phyloP scores from a whole-genome alignment of 768 basidiomycete species.

The Pleurotus platypus region DNA sequence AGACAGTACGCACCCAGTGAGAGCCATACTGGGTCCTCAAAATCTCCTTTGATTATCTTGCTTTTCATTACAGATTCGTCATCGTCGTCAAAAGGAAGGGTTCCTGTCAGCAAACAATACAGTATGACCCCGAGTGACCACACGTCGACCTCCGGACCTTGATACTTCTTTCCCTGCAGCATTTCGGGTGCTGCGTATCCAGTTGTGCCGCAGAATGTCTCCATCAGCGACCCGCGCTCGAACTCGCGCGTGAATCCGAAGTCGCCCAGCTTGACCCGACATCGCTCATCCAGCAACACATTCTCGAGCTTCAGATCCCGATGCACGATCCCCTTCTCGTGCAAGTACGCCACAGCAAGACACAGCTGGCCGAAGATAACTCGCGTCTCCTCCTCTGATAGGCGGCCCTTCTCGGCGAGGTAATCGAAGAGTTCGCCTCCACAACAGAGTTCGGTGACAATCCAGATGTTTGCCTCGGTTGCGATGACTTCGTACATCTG shows the following conservation, averaged over 20 bases:
- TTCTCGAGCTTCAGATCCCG: slow-evolving; percentile 97
- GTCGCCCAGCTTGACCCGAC: slow-evolving; percentile 90
- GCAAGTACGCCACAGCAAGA: slow-evolving; percentile 90
- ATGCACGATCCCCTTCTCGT: slow-evolving; percentile 91
- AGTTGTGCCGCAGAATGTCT: slow-evolving; percentile 94
- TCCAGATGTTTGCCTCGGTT: slow-evolving; percentile 94
- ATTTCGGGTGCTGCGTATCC: slow-evolving; percentile 94
- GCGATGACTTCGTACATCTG: slow-evolving; percentile 98
- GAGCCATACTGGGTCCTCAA: slow-evolving; percentile 92
- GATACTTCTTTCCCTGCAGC: slow-evolving; percentile 82
- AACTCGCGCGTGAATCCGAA: slow-evolving; percentile 95
- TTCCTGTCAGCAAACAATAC: slow-evolving; percentile 86
- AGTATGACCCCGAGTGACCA: slow-evolving; percentile 95
- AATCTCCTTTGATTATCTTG: slow-evolving; percentile 81
- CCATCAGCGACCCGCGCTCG: slow-evolving; percentile 72
- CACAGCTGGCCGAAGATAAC: slow-evolving; percentile 95
- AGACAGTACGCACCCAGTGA: slow-evolving; percentile 54
- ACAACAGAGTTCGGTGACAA: slow-evolving; percentile 93
- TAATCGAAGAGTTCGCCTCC: slow-evolving; percentile 99
- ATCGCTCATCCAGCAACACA: slow-evolving; percentile 85
- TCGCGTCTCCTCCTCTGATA: slow-evolving; percentile 80
- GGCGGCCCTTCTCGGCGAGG: slow-evolving; percentile 88
- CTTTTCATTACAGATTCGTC: slow-evolving; percentile 79
- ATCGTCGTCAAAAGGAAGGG: slow-evolving; percentile 88
- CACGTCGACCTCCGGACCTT: slow-evolving; percentile 94